phyloP scores from a whole-genome alignment of 371 early-diverging fungal species.

The Mortierella sp. region DNA sequence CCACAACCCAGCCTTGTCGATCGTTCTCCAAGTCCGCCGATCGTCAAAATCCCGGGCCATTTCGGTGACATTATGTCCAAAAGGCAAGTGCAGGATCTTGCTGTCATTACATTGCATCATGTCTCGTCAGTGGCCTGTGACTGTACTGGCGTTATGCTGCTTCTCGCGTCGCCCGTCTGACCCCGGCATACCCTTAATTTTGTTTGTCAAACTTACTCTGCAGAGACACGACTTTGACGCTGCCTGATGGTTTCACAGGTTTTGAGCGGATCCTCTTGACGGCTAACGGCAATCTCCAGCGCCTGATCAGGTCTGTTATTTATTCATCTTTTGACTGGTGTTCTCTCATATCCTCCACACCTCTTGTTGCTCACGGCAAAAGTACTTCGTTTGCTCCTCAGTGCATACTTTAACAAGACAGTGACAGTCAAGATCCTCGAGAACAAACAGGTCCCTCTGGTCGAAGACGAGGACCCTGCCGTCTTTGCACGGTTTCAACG shows the following conservation, averaged over 20 bases:
- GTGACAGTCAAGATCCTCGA: slow-evolving; percentile 45
- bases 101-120: too few species aligned
- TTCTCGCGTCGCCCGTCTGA: too few species aligned
- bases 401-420: slow-evolving; percentile 55
- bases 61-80: slow-evolving; percentile 68
- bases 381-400: neutral
- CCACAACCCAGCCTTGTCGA: slow-evolving; percentile 38
- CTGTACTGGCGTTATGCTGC: too few species aligned
- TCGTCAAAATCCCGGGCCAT: slow-evolving; percentile 59
- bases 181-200: neutral
- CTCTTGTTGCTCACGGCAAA: slow-evolving; percentile 51
- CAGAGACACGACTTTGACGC: slow-evolving; percentile 61
- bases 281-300: slow-evolving; percentile 73
- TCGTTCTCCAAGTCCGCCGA: slow-evolving; percentile 32
- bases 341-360: slow-evolving; percentile 51
- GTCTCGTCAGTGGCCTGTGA: too few species aligned
- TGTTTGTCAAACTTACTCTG: neutral
- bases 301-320: slow-evolving; percentile 59
- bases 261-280: slow-evolving; percentile 69
- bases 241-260: slow-evolving; percentile 64
- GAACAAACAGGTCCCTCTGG: slow-evolving; percentile 35
- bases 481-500: slow-evolving; percentile 55
- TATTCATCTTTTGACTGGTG: neutral
- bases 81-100: too few species aligned
- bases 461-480: slow-evolving; percentile 19